Evolutionary conservation across 2,329 filamentous ascomycete genomes (phyloP), one percentile per base, ranked within the genome.

Genomic region (Colletotrichum cordylinicola): DNA sequence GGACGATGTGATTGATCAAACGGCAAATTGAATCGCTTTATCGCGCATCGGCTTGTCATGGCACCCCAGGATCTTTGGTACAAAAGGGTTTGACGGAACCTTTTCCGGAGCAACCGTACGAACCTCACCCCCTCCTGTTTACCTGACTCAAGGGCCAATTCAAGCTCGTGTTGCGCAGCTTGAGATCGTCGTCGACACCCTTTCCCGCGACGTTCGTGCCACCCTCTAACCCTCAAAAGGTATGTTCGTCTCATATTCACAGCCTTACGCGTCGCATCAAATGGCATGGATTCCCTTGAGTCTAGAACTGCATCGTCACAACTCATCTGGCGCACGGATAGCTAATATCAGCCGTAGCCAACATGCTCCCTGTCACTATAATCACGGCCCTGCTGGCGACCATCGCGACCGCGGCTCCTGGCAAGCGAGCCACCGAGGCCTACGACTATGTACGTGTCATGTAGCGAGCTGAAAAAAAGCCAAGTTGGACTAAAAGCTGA

Each of bases 21-120:
- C 16, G 56, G 39, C 58, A 64, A 55, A 64, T 69, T 18, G 12
- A 8, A 69, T 69, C 39, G 15, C 21, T 73, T 21, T 67, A 60
- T 52, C 35, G 35, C 37, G 35, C 52, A 48, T 27, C 18, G 21
- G 58, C 24, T 39, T 18, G 55, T 43, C 64, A 37, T 37, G 39
- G 66, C 71, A 72, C 65, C 66, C 71, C n/a, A 24, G 18, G 21
- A 12, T 37, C 35, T 43, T 27, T 69, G 18, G 43, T 74, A 70
- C 33, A 70, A 74, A 74, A 60, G 71, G 31, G n/a, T 52, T 52
- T 37, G 24, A 64, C 66, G 58, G 43, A 74, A 69, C 31, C 66
- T 69, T 58, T 69, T 70, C 65, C 56, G 56, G 43, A 69, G 10
- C 71, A 56, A 64, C 56, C 65, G 56, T 62, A 9, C 13, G 21